Evolutionary conservation across 1,284 basidiomycete genomes (phyloP), one percentile per base, ranked within the genome.

Genomic region (Hypsizygus ulmarius): DNA sequence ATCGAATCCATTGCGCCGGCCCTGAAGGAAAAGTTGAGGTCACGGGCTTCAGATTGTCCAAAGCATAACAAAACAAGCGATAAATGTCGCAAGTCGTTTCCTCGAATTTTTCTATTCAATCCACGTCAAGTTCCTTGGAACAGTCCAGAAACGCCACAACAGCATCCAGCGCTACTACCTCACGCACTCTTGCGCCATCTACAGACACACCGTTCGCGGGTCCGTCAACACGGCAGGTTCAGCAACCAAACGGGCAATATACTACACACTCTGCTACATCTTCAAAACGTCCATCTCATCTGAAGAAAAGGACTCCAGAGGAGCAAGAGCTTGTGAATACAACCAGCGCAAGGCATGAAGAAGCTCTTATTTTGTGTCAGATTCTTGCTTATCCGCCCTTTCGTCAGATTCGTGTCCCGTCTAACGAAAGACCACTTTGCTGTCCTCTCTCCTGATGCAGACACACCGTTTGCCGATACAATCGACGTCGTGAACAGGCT

Each of bases 401-500:
- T 16, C 30, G 30, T 36, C 58, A 89, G 87, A 55, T 68, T 90
- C 50, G 69, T 74, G 35, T 62, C 73, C 18, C 73, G 73, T 55
- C 70, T 90, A 43, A 74, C 73, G 2, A 65, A 73, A 36, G 87
- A 90, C 64, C 87, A 88, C 45, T 67, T 70, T 32, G 66, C 73
- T 11, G 77, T 77, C 9, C 59, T 81, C 35, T 72, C 79, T 49
- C 86, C 87, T 21, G 81, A 89, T 56, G 71, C 78, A 25, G 84
- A 88, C 45, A 72, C 79, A 0, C 81, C 87, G 1, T 90, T 90
- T 56, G 50, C 57, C 15, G 79, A 86, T 59, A 65, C 72, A 9
- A 59, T 66, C 4, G 88, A 90, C 60, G 82, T 72, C 1, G 70
- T 89, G 16, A 72, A 75, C 12, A 75, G 87, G 43, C 69, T 90